A percentile compares a stretch with the other conserved stretches of the same genome.
These are phyloP conservation scores for Penicillium canariense DNA, from an alignment of 495 filamentous ascomycete genomes.

Conservation along the genomic window DNA sequence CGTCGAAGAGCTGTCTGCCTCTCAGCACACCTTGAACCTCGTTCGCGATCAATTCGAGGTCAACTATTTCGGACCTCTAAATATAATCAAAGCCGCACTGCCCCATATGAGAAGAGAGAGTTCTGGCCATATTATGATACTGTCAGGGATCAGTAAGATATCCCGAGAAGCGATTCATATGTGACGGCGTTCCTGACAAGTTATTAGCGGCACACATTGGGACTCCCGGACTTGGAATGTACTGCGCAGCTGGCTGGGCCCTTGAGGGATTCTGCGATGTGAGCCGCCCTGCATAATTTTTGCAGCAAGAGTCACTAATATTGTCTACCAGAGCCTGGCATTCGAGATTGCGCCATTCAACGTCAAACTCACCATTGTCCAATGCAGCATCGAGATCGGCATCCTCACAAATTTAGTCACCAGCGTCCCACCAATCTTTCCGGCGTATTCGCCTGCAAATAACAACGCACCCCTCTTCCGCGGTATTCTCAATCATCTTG, in stretches of 20 bases:
- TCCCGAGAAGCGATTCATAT: background rate
- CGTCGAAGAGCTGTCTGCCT: constrained; percentile 82
- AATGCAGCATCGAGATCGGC: constrained; percentile 81
- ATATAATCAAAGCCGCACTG: constrained; percentile 87
- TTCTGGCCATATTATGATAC: constrained; percentile 83
- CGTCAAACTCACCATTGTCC: constrained; percentile 91
- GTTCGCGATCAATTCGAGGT: constrained; percentile 90
- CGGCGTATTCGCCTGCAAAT: constrained; percentile 66
- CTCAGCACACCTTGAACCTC: constrained; percentile 68
- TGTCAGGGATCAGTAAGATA: constrained; percentile 74
- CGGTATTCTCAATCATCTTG: constrained; percentile 72
- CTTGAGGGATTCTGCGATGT: constrained; percentile 95
- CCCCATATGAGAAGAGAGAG: constrained; percentile 75
- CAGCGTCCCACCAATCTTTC: constrained; percentile 69
- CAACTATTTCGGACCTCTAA: constrained; percentile 91
- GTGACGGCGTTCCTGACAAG: constrained; percentile 17
- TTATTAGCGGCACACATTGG: constrained; percentile 75
- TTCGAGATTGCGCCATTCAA: constrained; percentile 98
- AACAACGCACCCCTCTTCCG: constrained; percentile 79
- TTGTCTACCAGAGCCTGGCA: constrained; percentile 62
- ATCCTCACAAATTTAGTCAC: constrained; percentile 83
- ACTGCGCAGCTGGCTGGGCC: constrained; percentile 90
- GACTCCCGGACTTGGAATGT: constrained; percentile 86
- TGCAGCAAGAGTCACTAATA: background rate
- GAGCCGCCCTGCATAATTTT: constrained; percentile 6